These are phyloP conservation scores for Jamesozyma jinghongensis DNA, from an alignment of 805 yeast genomes.

Conservation along the genomic window DNA sequence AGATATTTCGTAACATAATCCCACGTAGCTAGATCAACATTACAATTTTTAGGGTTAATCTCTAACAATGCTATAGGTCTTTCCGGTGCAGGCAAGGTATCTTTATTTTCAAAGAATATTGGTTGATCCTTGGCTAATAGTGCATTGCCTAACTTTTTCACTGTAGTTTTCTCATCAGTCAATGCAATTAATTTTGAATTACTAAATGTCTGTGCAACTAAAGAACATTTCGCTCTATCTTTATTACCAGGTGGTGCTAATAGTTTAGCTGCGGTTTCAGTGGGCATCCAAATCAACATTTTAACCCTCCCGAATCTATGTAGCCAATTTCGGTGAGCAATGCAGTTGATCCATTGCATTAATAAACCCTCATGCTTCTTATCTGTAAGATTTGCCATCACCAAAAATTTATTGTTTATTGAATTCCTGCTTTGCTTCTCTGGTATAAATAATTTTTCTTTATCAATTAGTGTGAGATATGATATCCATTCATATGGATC, in stretches of 20 bases:
- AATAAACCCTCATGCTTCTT: constrained; percentile 53
- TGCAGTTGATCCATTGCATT: constrained; percentile 67
- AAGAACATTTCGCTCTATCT: constrained; percentile 52
- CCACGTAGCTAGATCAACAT: constrained; percentile 45
- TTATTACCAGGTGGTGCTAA: constrained; percentile 45
- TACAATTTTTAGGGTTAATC: constrained; percentile 38
- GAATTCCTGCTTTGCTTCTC: constrained; percentile 29
- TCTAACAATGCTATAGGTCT: constrained; percentile 50
- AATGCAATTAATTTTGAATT: constrained; percentile 50
- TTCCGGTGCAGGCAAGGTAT: constrained; percentile 17
- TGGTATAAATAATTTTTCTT: constrained; percentile 38
- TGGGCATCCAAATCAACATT: constrained; percentile 61
- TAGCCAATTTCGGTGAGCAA: constrained; percentile 64
- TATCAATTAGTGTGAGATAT: constrained; percentile 39
- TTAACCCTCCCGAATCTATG: constrained; percentile 64
- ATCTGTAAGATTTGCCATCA: constrained; percentile 50
- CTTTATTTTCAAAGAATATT: constrained; percentile 24
- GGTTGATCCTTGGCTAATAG: constrained; percentile 25
- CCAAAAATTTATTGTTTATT: constrained; percentile 46
- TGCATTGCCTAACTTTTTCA: constrained; percentile 12
- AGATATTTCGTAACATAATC: constrained; percentile 60
- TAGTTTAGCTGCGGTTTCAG: constrained; percentile 51
- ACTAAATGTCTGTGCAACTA: constrained; percentile 56
- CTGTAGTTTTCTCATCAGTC: constrained; percentile 14
- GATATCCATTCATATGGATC: constrained; percentile 68